These are phyloP conservation scores for Ceratocystis colombiana DNA, from an alignment of 2,329 filamentous ascomycete genomes.

Conservation along the genomic window DNA sequence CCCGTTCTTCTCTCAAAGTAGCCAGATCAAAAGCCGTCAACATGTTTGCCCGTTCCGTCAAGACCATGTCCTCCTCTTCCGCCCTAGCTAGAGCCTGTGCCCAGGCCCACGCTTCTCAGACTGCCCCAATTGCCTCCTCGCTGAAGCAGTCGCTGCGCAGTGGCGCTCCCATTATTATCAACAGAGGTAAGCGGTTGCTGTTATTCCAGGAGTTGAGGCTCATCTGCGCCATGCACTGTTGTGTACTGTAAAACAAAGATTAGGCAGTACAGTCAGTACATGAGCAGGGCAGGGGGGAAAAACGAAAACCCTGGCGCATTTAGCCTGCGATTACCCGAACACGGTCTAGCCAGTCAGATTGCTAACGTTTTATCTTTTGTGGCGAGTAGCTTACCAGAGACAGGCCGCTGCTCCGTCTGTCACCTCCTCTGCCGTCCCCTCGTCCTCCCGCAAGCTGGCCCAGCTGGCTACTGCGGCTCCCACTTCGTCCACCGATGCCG, in stretches of 20 bases:
- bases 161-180: conserved; percentile 5
- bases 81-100: conserved; percentile 8
- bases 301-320: background rate
- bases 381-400: conserved; percentile 15
- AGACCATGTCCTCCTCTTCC: conserved; percentile 17
- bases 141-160: conserved; percentile 12
- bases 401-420: conserved; percentile 3
- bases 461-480: conserved; percentile 20
- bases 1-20: conserved; percentile 12
- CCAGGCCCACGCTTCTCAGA: conserved; percentile 2
- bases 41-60: conserved; percentile 24
- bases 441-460: conserved; percentile 18
- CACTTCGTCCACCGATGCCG: conserved; percentile 14
- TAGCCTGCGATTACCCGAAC: background rate
- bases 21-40: conserved; percentile 7
- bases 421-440: background rate
- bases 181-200: conserved; percentile 3
- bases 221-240: background rate
- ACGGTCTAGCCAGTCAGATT: background rate
- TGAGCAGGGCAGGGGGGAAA: background rate
- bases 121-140: conserved; percentile 12
- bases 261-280: background rate
- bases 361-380: background rate
- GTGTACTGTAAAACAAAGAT: background rate
- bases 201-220: background rate